Base-by-base conservation (phyloP, 1,284 basidiomycete genomes). In the Ustilago vetiveriae region DNA sequence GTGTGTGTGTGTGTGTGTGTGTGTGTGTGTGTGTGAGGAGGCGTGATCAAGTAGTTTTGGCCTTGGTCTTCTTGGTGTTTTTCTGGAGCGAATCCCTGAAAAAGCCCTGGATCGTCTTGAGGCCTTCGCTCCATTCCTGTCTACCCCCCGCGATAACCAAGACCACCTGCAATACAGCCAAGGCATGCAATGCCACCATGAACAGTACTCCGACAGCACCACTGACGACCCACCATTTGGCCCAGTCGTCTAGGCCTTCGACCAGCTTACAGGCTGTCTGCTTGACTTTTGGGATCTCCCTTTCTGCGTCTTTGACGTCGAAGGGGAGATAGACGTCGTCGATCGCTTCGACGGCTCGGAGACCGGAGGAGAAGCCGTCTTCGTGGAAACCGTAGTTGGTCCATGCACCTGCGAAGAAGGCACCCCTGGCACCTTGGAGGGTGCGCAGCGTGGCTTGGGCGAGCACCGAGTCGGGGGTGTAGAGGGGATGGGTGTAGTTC, bases 331-430 rank as follows among this genome's bases (percentile, higher is more conserved):
- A 67, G 0, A 82, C 83, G 30, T 70, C 74, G 33, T 46, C 43
- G 30, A 84, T 82, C 5, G 77, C 75, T 6, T 62, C 59, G 10
- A 70, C 54, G 6, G 82, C 83, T 3, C 74, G 73, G 45, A 85
- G 68, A 0, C 83, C 84, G 0, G 80, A 87, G 0, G 89, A 86
- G 82, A 92, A 92, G 4, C 90, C 90, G 74, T 92, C 90, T 82
- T 92, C 90, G 82, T 92, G 90, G 83, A 90, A 81, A 7, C 82
- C 90, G 72, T 91, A 91, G 51, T 88, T 87, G 40, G 88, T 86
- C 85, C 90, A 92, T 6, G 90, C 91, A n/a, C 90, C 90, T 2
- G 88, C 89, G 77, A 87, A 92, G 16, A 87, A 86, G 54, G 92
- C 86, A 1, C 87, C 86, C 1, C 53, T 22, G 19, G 78, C 85